Base-by-base conservation (phyloP, 2,329 filamentous ascomycete genomes). In the Diaporthe citrichinensis region DNA sequence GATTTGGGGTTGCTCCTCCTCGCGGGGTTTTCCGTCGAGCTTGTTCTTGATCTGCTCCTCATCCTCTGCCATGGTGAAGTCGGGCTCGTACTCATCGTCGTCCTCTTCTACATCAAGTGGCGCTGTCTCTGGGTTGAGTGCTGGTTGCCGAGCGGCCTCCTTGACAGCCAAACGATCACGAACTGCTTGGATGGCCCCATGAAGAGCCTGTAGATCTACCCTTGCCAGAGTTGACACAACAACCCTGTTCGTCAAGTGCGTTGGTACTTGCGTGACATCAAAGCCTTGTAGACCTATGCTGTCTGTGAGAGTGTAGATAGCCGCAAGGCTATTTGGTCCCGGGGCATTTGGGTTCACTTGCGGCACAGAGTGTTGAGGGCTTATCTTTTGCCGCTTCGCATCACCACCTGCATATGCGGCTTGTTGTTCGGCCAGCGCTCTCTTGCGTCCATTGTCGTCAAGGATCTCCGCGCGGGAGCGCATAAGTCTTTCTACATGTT, bases 81-180 rank as follows among this genome's bases (percentile, higher is more conserved):
- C 94, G 0, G 96, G 96, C 80, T 98, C 96, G 81, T 98, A 98
- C 79, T 98, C 83, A 78, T 98, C 95, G 28, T 98, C 96, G 57
- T 98, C 95, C 12, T 93, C 92, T 9, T 94, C 92, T 4, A 94
- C 92, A 36, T 90, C 91, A 2, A 93, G 83, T 1, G 90, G 90
- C 20, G 90, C 87, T 2, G 91, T 92, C 72, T 91, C 89, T 10
- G 91, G 87, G 77, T 91, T 90, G 39, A 91, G 77, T 9, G 84
- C 84, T 1, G 86, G 83, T n/a, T 84, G 80, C n/a, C 86, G 86
- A 6, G 85, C 84, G 44, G 83, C 86, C 41, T 86, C 85, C 49
- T 91, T 83, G 14, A 85, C 81, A 3, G 84, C 81, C 34, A 89
- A 83, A 72, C 91, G 88, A 68, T 85, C 84, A 49, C 89, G 88